phyloP scores from a whole-genome alignment of 768 basidiomycete species.

The Termitomyces sp. region DNA sequence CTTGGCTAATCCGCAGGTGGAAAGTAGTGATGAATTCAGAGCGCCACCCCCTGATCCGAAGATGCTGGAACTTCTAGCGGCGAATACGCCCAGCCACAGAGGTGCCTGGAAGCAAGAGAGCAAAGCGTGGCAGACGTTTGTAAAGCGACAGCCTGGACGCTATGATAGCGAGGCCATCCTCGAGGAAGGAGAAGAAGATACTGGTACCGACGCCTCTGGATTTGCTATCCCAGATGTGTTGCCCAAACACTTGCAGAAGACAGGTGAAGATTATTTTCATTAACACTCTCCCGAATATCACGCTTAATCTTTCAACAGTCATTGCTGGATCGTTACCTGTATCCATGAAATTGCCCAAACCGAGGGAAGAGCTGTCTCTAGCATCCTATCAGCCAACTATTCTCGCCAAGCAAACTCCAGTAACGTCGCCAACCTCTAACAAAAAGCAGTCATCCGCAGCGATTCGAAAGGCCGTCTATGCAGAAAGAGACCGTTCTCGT shows the following conservation, averaged over 20 bases:
- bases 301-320: background rate
- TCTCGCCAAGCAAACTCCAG: conserved; percentile 31
- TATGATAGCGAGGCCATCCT: conserved; percentile 16
- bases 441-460: conserved; percentile 36
- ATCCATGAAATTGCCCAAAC: conserved; percentile 38
- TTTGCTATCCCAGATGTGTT: conserved; percentile 8
- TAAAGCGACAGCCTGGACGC: conserved; percentile 27
- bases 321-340: conserved; percentile 54
- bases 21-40: conserved; percentile 1
- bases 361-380: conserved; percentile 36
- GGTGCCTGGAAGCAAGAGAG: conserved; percentile 63
- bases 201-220: conserved; percentile 7
- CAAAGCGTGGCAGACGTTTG: conserved; percentile 59
- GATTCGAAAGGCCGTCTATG: conserved; percentile 57
- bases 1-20: conserved; percentile 6
- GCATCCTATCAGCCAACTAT: conserved; percentile 56
- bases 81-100: conserved; percentile 63
- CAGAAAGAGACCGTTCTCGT: conserved; percentile 60
- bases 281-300: background rate
- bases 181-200: conserved; percentile 26
- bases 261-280: background rate
- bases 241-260: conserved; percentile 2
- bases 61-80: conserved; percentile 59
- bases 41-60: conserved; percentile 35
- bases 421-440: conserved; percentile 23